Conservation (phyloP, 2,329 filamentous ascomycete species). For the Thielaviopsis punctulata region DNA sequence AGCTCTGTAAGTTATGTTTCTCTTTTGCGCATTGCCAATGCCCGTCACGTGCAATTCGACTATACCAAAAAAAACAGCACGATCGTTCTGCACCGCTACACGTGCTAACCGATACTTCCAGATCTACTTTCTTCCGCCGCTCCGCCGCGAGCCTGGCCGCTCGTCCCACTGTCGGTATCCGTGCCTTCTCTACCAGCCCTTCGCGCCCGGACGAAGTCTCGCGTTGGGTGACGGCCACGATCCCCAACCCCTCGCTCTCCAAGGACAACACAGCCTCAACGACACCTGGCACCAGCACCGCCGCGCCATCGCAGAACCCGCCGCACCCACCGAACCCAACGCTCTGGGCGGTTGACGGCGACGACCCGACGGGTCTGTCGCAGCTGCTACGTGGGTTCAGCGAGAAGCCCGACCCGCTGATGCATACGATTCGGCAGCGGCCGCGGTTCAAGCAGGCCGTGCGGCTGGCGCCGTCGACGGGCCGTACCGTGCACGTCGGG, state of each 20-base stretch:
- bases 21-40: no score
- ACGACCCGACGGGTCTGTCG: slow-evolving; percentile 21
- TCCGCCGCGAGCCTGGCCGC: neutral
- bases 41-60: neutral
- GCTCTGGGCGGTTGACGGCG: slow-evolving; percentile 8
- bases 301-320: neutral
- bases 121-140: slow-evolving; percentile 7
- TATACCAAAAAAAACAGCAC: neutral
- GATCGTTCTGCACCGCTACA: neutral
- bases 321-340: slow-evolving; percentile 8
- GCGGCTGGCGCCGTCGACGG: slow-evolving; percentile 25
- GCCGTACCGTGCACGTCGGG: slow-evolving; percentile 27
- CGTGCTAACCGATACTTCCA: neutral
- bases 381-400: neutral
- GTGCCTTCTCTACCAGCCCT: slow-evolving; percentile 7
- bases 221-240: slow-evolving; percentile 5
- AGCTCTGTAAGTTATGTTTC: neutral
- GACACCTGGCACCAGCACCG: neutral
- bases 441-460: slow-evolving; percentile 15
- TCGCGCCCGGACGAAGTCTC: neutral
- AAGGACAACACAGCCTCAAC: neutral
- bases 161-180: neutral
- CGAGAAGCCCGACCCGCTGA: neutral
- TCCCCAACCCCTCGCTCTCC: slow-evolving; percentile 3
- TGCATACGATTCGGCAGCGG: neutral